A percentile compares a stretch with the other conserved stretches of the same genome.
Evolutionary conservation across 139 green algal species (phyloP).

Genomic region (Raphidocelis subcapitata): DNA sequence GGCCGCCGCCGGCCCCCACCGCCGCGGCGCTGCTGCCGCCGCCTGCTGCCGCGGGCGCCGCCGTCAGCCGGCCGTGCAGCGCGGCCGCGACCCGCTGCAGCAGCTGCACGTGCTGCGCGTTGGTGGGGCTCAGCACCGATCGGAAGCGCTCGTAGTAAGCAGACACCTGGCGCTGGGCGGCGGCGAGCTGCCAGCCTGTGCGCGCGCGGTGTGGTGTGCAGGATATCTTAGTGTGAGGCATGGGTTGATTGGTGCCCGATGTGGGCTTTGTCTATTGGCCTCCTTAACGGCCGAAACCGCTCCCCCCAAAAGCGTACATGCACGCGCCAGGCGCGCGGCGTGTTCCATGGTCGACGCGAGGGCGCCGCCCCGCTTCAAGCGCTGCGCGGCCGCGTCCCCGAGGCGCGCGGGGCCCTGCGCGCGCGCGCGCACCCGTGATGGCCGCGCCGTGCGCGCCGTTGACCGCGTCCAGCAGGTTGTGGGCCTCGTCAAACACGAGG

Average conservation of each 20-base stretch:
- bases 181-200: slow-evolving; percentile 36
- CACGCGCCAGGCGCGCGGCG: no score
- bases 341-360: no score
- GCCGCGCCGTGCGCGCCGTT: slow-evolving; percentile 65
- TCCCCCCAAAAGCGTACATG: no score
- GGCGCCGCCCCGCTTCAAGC: no score
- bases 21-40: background rate
- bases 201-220: no score
- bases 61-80: slow-evolving; percentile 15
- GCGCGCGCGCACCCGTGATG: slow-evolving; percentile 45
- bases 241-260: background rate
- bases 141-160: slow-evolving; percentile 75
- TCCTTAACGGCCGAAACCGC: no score
- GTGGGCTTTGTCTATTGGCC: no score
- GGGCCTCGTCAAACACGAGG: slow-evolving; percentile 95
- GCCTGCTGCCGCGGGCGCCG: background rate
- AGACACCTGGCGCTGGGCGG: slow-evolving; percentile 27
- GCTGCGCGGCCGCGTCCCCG: no score
- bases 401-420: no score
- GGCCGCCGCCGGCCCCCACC: background rate
- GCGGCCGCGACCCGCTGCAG: slow-evolving; percentile 37
- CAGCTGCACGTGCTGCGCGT: slow-evolving; percentile 70
- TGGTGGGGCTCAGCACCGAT: slow-evolving; percentile 60
- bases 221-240: background rate
- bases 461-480: slow-evolving; percentile 92